Percentiles rank a stretch among this genome's conserved stretches.
Evolutionary conservation across 768 basidiomycete genomes (phyloP).

Genomic region (Pisolithus tinctorius): DNA sequence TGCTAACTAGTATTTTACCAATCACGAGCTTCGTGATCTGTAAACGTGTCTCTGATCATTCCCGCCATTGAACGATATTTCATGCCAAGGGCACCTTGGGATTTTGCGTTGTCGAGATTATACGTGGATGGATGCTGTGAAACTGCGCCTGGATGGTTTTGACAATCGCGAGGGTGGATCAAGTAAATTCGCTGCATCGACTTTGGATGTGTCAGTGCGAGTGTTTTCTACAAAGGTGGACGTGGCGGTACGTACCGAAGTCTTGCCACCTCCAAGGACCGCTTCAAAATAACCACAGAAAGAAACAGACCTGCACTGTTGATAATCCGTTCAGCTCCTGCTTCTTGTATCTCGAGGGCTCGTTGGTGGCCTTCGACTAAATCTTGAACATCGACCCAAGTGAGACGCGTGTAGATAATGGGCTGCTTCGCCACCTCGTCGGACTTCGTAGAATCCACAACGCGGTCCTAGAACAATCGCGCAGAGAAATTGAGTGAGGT

Average conservation of each 20-base stretch:
- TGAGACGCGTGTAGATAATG: conserved; percentile 16
- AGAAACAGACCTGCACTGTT: conserved; percentile 26
- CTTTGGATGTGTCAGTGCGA: conserved; percentile 11
- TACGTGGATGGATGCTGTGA: conserved; percentile 7
- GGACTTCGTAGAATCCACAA: conserved; percentile 17
- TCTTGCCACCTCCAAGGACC: conserved; percentile 27
- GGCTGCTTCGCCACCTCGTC: conserved; percentile 18
- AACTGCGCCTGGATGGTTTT: conserved; percentile 24
- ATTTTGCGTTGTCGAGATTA: conserved; percentile 34
- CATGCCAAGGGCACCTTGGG: conserved; percentile 33
- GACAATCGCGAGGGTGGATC: conserved; percentile 25
- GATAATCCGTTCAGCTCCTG: conserved; percentile 54
- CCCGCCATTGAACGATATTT: conserved; percentile 36
- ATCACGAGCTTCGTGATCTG: conserved; percentile 37
- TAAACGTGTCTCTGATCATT: conserved; percentile 34
- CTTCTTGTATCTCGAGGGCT: conserved; percentile 44
- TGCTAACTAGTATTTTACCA: conserved; percentile 23
- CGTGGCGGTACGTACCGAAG: conserved; percentile 15
- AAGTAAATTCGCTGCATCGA: conserved; percentile 32
- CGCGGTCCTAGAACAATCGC: conserved; percentile 26
- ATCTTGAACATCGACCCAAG: conserved; percentile 51
- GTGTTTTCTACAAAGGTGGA: neutral
- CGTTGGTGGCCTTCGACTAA: conserved; percentile 45
- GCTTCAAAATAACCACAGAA: too few relatives aligned
- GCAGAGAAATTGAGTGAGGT: conserved; percentile 36